Conservation (phyloP, 805 yeast species). For the Candida multigemmis region DNA sequence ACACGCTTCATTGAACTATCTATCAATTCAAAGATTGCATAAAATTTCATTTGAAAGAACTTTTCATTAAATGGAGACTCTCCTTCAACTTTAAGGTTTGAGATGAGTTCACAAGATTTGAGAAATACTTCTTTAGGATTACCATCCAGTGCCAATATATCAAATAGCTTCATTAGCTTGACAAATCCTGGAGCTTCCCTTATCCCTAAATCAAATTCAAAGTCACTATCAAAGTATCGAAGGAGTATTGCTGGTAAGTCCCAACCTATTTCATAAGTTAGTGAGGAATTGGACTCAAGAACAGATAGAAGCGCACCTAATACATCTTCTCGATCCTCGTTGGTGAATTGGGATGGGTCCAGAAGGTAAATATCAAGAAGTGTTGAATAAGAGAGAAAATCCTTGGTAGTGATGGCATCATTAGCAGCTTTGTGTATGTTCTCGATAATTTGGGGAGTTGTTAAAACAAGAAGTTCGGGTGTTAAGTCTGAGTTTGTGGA, state of each 20-base stretch:
- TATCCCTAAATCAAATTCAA: conserved; percentile 14
- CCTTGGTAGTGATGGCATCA: conserved; percentile 39
- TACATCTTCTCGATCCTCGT: conserved; percentile 42
- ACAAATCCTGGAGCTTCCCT: conserved; percentile 31
- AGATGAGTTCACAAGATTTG: conserved; percentile 53
- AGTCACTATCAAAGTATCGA: conserved; percentile 38
- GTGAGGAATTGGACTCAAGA: conserved; percentile 34
- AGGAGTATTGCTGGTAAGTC: conserved; percentile 71
- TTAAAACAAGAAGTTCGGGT: no score
- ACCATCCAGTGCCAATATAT: conserved; percentile 56
- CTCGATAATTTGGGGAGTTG: no score
- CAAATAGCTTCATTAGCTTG: conserved; percentile 42
- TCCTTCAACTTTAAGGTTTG: conserved; percentile 6
- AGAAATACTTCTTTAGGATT: conserved; percentile 76
- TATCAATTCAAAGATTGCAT: conserved; percentile 59
- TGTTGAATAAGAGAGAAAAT: conserved; percentile 66
- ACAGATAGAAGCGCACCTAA: conserved; percentile 36
- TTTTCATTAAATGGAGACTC: conserved; percentile 8
- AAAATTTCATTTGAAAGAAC: conserved; percentile 49
- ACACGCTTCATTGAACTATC: conserved; percentile 50
- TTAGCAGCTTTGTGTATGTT: no score
- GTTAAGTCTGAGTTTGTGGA: no score
- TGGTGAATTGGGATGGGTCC: conserved; percentile 36
- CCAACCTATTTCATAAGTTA: conserved; percentile 77
- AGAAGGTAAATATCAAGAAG: conserved; percentile 52